A percentile compares a stretch with the other conserved stretches of the same genome.
Evolutionary conservation across 495 filamentous ascomycete species (phyloP).

Genomic region (Penicillium argentinense): DNA sequence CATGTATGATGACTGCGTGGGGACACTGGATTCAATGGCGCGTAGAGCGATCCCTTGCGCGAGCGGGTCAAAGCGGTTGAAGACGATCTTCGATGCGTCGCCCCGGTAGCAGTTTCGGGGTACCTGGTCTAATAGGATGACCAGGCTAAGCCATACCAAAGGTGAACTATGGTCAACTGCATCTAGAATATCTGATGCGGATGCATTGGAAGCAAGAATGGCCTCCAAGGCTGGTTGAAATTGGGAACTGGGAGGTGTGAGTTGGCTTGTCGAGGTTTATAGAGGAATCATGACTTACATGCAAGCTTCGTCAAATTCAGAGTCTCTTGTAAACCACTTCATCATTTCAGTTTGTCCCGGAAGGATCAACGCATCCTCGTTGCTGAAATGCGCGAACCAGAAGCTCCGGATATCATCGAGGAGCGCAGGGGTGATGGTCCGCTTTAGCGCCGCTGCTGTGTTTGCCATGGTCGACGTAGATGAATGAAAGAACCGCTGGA

Average conservation of each 20-base stretch:
- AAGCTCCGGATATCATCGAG: slow-evolving; percentile 21
- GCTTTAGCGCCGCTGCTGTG: slow-evolving; percentile 8
- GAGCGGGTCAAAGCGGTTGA: slow-evolving; percentile 30
- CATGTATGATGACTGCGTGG: slow-evolving; percentile 15
- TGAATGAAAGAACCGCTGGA: slow-evolving; percentile 1
- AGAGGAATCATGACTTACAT: slow-evolving; percentile 18
- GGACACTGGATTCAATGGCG: slow-evolving; percentile 18
- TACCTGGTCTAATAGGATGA: slow-evolving; percentile 33
- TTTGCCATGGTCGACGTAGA: slow-evolving; percentile 5
- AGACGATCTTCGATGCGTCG: slow-evolving; percentile 27
- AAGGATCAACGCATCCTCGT: slow-evolving; percentile 16
- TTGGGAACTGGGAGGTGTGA: slow-evolving; percentile 14
- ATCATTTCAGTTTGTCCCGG: slow-evolving; percentile 18
- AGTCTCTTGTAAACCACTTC: slow-evolving; percentile 30
- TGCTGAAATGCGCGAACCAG: slow-evolving; percentile 24
- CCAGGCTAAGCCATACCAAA: slow-evolving; percentile 24
- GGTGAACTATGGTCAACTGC: slow-evolving; percentile 17
- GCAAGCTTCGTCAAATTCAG: slow-evolving; percentile 28
- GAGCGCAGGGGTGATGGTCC: slow-evolving; percentile 22
- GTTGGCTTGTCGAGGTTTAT: slow-evolving; percentile 1
- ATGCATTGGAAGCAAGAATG: slow-evolving; percentile 19
- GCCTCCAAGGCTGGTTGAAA: slow-evolving; percentile 27
- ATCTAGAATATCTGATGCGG: slow-evolving; percentile 21
- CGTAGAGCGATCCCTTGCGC: slow-evolving; percentile 22
- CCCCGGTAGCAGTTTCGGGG: slow-evolving; percentile 37